Conservation (phyloP, 139 green algal genomes). For the Eudorina sp. region DNA sequence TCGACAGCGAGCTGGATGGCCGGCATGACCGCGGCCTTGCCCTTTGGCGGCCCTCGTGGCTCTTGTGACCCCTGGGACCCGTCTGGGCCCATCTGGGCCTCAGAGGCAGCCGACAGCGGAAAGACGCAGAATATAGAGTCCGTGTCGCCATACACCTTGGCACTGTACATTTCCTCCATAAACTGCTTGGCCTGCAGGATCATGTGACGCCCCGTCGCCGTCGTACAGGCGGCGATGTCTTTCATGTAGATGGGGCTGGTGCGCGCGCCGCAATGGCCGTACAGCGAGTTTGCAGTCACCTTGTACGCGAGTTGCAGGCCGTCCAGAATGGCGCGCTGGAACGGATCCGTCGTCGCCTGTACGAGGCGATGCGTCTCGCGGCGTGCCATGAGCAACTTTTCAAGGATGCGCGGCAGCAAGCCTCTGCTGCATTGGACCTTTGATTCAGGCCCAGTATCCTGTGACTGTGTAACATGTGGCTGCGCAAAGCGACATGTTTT, state of each 20-base stretch:
- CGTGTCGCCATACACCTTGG: conserved; percentile 20
- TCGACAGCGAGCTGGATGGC: too few relatives aligned
- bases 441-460: too few relatives aligned
- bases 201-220: conserved; percentile 32
- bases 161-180: background rate
- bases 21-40: too few relatives aligned
- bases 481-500: too few relatives aligned
- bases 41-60: background rate
- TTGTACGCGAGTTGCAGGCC: conserved; percentile 57
- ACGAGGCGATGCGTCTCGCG: background rate
- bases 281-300: conserved; percentile 48
- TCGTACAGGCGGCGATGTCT: conserved; percentile 50
- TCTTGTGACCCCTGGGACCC: background rate
- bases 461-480: too few relatives aligned
- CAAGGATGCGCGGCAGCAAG: conserved; percentile 22
- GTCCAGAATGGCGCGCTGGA: conserved; percentile 46
- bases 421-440: too few relatives aligned
- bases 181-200: conserved; percentile 51
- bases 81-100: background rate
- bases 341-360: background rate
- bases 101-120: background rate
- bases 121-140: conserved; percentile 44
- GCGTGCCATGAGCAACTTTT: conserved; percentile 16
- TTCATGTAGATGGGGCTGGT: conserved; percentile 42
- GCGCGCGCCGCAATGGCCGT: conserved; percentile 35